Conservation (phyloP, 306 rosid genomes). For the Myrica gale region DNA sequence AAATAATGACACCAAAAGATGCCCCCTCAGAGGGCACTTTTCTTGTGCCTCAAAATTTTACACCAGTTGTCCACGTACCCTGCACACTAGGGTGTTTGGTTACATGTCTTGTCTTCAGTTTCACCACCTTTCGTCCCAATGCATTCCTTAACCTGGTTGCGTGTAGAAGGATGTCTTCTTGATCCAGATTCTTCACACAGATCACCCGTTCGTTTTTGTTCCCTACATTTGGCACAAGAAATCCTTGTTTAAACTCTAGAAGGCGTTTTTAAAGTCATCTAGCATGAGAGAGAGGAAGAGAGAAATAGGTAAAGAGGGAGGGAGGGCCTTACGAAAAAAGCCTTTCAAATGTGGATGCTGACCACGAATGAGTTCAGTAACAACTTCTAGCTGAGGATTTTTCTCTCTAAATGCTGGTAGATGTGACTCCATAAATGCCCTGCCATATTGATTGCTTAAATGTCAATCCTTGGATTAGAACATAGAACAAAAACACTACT, state of each 20-base stretch:
- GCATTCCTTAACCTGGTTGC: conserved; percentile 80
- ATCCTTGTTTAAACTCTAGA: neutral
- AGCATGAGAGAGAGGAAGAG: neutral
- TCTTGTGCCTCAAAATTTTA: conserved; percentile 43
- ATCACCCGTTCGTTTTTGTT: conserved; percentile 70
- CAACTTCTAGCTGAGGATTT: conserved; percentile 86
- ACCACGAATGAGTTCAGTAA: conserved; percentile 82
- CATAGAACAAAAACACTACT: neutral
- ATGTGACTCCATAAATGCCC: conserved; percentile 83
- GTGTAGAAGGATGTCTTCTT: conserved; percentile 59
- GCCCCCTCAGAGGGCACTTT: conserved; percentile 13
- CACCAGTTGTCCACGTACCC: conserved; percentile 90
- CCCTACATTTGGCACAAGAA: conserved; percentile 42
- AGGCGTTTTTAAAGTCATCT: neutral
- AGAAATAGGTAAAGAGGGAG: neutral
- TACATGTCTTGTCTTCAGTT: conserved; percentile 81
- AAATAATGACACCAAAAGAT: conserved; percentile 10
- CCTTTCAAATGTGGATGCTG: conserved; percentile 91
- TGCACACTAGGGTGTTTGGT: conserved; percentile 85
- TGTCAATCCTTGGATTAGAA: conserved; percentile 18
- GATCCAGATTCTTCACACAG: conserved; percentile 85
- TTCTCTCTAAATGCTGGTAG: conserved; percentile 67
- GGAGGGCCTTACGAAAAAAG: conserved; percentile 58
- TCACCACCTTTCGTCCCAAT: conserved; percentile 86
- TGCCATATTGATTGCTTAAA: conserved; percentile 28